Base-by-base conservation (phyloP, 352 stramenopile species). In the Lagenidium giganteum region DNA sequence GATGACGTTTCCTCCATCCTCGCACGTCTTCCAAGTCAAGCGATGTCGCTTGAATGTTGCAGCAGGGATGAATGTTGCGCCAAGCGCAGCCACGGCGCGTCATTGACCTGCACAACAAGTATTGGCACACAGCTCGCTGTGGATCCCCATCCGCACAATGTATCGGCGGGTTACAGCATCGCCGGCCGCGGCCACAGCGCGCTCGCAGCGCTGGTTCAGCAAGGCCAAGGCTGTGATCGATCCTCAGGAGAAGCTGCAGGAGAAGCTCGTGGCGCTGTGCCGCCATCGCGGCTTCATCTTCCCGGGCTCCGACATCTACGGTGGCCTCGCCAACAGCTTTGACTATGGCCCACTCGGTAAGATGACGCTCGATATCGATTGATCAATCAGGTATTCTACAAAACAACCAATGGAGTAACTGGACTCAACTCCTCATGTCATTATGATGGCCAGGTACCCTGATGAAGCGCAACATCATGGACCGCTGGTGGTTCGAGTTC, bases 381-480 rank as follows among this genome's bases (percentile, higher is more conserved):
- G 5, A 21, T 44, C 44, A 22, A 18, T 13, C 9, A 41, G 88
- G n/a, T n/a, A n/a, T n/a, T n/a, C n/a, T n/a, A n/a, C n/a, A n/a
- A n/a, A n/a, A n/a, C n/a, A n/a, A n/a, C n/a, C n/a, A n/a, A n/a
- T n/a, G n/a, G n/a, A n/a, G n/a, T n/a, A n/a, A n/a, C n/a, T n/a
- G n/a, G n/a, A n/a, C n/a, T n/a, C n/a, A n/a, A n/a, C n/a, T n/a
- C n/a, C n/a, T n/a, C n/a, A n/a, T n/a, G n/a, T n/a, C n/a, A n/a
- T n/a, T n/a, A n/a, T n/a, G n/a, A 44, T 27, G 24, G 35, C 55
- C 26, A 70, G 65, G 95, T 28, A 77, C 77, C 11, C 88, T 98
- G 54, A 87, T 99, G 59, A 99, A 98, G 63, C 96, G 96, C 55
- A 99, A 99, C 67, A 85, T 99, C 42, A 96, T 98, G 61, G 89